These are phyloP conservation scores for Dothistroma pini DNA, from an alignment of 2,329 filamentous ascomycete species.

Conservation along the genomic window DNA sequence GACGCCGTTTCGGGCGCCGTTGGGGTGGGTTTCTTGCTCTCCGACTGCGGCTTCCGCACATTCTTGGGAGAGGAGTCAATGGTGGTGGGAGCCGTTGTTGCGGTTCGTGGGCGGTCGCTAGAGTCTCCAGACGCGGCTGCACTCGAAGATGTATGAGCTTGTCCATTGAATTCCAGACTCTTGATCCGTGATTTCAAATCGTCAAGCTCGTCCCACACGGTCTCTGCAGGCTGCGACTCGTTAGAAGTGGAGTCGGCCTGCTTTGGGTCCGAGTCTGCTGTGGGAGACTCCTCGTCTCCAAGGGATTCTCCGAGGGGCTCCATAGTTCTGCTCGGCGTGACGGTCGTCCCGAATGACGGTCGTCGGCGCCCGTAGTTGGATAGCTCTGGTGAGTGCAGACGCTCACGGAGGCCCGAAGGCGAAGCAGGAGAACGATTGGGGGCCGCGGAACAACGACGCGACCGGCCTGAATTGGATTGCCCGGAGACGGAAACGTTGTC, in stretches of 20 bases:
- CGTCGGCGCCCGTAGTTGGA: constrained; percentile 24
- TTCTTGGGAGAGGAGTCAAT: constrained; percentile 86
- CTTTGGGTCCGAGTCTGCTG: constrained; percentile 45
- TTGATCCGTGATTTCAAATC: constrained; percentile 92
- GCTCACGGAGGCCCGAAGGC: constrained; percentile 19
- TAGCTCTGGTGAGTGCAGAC: constrained; percentile 28
- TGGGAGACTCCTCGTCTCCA: constrained; percentile 32
- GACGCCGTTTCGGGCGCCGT: constrained; percentile 29
- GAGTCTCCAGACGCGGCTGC: constrained; percentile 71
- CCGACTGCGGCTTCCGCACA: constrained; percentile 46
- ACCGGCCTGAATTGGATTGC: constrained; percentile 22
- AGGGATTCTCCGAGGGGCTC: constrained; percentile 7
- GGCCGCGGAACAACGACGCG: constrained; percentile 18
- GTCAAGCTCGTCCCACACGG: constrained; percentile 96
- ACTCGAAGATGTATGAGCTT: constrained; percentile 71
- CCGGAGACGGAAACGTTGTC: constrained; percentile 23
- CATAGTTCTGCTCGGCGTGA: constrained; percentile 4
- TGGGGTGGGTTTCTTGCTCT: constrained; percentile 38
- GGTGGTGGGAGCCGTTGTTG: constrained; percentile 85
- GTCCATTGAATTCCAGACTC: constrained; percentile 84
- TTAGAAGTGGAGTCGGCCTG: constrained; percentile 66
- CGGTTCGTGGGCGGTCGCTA: constrained; percentile 81
- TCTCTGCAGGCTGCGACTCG: constrained; percentile 81
- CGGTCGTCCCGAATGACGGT: constrained; percentile 23
- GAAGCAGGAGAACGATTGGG: constrained; percentile 24